These are phyloP conservation scores for Lachnellula hyalina DNA, from an alignment of 2,329 filamentous ascomycete species.

Conservation along the genomic window DNA sequence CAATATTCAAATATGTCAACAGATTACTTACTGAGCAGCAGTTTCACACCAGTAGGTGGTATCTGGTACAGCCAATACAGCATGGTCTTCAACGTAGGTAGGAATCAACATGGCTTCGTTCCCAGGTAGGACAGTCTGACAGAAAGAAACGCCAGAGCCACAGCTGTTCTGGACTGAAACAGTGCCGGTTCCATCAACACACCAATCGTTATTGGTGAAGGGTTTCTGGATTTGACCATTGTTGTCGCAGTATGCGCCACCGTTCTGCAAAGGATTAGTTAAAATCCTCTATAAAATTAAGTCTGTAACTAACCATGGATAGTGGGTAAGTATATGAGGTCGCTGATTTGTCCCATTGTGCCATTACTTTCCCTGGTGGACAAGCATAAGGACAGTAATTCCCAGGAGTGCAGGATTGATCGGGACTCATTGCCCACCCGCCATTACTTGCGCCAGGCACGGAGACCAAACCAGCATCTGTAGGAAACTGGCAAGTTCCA, in stretches of 20 bases:
- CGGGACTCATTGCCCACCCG: constrained; percentile 76
- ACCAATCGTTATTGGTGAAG: constrained; percentile 63
- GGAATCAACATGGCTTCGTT: constrained; percentile 81
- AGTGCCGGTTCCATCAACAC: constrained; percentile 61
- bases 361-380: constrained; percentile 68
- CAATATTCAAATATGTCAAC: constrained; percentile 3
- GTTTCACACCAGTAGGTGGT: constrained; percentile 66
- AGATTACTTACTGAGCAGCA: constrained; percentile 61
- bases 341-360: constrained; percentile 70
- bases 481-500: constrained; percentile 58
- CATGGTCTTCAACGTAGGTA: constrained; percentile 54
- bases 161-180: constrained; percentile 64
- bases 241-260: constrained; percentile 67
- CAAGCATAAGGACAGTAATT: constrained; percentile 74
- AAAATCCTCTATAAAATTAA: not conserved
- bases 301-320: constrained; percentile 58
- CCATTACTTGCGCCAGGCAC: constrained; percentile 60
- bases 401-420: constrained; percentile 62
- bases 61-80: constrained; percentile 65
- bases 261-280: constrained; percentile 46
- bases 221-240: constrained; percentile 63
- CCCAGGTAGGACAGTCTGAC: constrained; percentile 73
- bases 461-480: constrained; percentile 58
- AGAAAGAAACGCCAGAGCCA: constrained; percentile 60
- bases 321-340: constrained; percentile 60